These are phyloP conservation scores for Bipolaris zeicola DNA, from an alignment of 2,329 filamentous ascomycete species.

Conservation along the genomic window DNA sequence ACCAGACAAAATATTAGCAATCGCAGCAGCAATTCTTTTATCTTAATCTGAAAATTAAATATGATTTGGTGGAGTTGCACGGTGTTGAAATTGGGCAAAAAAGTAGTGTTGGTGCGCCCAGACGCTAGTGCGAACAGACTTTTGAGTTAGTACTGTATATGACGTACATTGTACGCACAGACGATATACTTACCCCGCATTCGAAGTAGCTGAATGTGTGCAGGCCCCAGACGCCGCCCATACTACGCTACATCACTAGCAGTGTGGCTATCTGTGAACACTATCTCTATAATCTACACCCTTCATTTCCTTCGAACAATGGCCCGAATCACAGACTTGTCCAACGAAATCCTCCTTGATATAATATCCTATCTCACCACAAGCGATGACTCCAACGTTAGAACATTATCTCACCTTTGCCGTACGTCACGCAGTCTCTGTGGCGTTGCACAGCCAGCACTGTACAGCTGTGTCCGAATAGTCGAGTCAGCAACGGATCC, in stretches of 20 bases:
- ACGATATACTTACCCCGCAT: neutral
- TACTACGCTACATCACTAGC: neutral
- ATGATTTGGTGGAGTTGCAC: too few species aligned
- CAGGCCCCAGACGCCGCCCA: neutral
- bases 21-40: too few species aligned
- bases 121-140: too few species aligned
- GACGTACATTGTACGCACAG: neutral
- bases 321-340: constrained; percentile 8
- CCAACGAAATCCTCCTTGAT: constrained; percentile 13
- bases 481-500: neutral
- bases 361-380: constrained; percentile 7
- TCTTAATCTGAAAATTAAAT: too few species aligned
- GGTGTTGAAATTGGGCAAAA: too few species aligned
- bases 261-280: neutral
- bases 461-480: constrained; percentile 11
- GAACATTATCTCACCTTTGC: constrained; percentile 8
- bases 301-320: neutral
- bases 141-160: too few species aligned
- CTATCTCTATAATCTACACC: too few species aligned
- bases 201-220: neutral
- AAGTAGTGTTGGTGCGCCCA: too few species aligned
- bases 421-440: constrained; percentile 6
- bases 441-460: constrained; percentile 11
- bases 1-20: too few species aligned
- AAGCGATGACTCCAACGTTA: neutral